A percentile compares a stretch with the other conserved stretches of the same genome.
These are phyloP conservation scores for Jacaranda copaia DNA, from an alignment of 257 asterid species.

Conservation along the genomic window DNA sequence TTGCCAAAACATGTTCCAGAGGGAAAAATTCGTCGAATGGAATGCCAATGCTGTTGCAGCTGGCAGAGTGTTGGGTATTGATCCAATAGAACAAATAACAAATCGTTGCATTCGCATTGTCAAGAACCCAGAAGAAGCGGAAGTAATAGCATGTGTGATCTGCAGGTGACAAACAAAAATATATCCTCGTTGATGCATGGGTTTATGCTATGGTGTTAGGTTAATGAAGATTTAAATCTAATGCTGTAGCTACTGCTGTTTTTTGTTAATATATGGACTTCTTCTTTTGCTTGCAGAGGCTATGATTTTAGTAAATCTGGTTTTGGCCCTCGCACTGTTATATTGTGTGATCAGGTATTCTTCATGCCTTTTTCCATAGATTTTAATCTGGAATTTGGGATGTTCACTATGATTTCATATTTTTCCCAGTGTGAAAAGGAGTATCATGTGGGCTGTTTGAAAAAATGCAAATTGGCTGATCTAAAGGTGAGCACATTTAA, in stretches of 20 bases:
- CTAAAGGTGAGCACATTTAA: conserved; percentile 69
- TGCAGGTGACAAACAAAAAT: conserved; percentile 73
- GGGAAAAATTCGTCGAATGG: conserved; percentile 74
- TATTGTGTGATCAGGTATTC: conserved; percentile 95
- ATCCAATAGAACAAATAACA: conserved; percentile 81
- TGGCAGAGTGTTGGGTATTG: conserved; percentile 81
- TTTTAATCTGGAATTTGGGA: conserved; percentile 26
- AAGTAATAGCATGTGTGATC: conserved; percentile 91
- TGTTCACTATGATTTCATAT: conserved; percentile 32
- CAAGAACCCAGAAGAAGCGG: conserved; percentile 89
- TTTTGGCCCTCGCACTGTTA: conserved; percentile 99
- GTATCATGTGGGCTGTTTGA: conserved; percentile 98
- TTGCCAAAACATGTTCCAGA: conserved; percentile 89
- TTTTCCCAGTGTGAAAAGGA: conserved; percentile 91
- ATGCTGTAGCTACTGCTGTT: conserved; percentile 10
- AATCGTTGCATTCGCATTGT: conserved; percentile 87
- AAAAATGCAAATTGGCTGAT: conserved; percentile 90
- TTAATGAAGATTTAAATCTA: neutral
- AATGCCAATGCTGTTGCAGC: conserved; percentile 95
- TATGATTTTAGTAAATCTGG: conserved; percentile 96
- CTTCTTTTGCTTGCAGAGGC: conserved; percentile 64
- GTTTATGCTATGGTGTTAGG: conserved; percentile 3
- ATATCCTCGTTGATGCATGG: conserved; percentile 7
- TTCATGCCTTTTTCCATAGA: conserved; percentile 31
- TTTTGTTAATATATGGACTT: conserved; percentile 16